These are phyloP conservation scores for Dalbergia cultrata DNA, from an alignment of 306 rosid species.

Conservation along the genomic window DNA sequence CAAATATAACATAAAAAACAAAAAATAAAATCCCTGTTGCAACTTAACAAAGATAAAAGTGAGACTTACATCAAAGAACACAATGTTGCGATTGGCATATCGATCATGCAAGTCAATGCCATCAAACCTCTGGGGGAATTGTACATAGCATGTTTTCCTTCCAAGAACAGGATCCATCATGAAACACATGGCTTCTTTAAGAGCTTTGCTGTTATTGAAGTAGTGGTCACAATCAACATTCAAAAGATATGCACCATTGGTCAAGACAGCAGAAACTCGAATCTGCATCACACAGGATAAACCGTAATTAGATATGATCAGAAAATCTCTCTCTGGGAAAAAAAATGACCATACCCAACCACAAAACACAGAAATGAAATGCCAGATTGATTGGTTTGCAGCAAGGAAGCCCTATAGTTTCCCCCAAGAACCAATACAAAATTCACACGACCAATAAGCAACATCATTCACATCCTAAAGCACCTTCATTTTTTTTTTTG, in stretches of 20 bases:
- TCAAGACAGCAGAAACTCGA: conserved; percentile 98
- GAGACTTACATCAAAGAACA: conserved; percentile 90
- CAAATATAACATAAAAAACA: background rate
- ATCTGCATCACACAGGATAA: conserved; percentile 66
- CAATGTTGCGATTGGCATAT: conserved; percentile 99
- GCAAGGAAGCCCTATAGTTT: background rate
- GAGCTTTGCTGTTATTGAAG: conserved; percentile 97
- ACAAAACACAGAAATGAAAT: conserved; percentile 1
- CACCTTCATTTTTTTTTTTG: background rate
- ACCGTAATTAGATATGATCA: conserved; percentile 45
- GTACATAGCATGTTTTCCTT: conserved; percentile 97
- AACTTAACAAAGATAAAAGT: conserved; percentile 26
- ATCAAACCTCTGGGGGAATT: conserved; percentile 98
- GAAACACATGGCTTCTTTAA: conserved; percentile 99
- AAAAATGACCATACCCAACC: conserved; percentile 14
- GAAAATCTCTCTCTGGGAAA: background rate
- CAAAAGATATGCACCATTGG: conserved; percentile 96
- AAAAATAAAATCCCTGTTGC: background rate
- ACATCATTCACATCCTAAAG: conserved; percentile 32
- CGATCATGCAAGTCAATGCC: conserved; percentile 99
- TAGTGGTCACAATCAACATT: conserved; percentile 99
- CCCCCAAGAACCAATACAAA: background rate
- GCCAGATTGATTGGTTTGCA: background rate
- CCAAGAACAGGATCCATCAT: conserved; percentile 97
- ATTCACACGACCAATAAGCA: conserved; percentile 24